These are phyloP conservation scores for Fusarium sp. DNA, from an alignment of 2,329 filamentous ascomycete species.

Conservation along the genomic window DNA sequence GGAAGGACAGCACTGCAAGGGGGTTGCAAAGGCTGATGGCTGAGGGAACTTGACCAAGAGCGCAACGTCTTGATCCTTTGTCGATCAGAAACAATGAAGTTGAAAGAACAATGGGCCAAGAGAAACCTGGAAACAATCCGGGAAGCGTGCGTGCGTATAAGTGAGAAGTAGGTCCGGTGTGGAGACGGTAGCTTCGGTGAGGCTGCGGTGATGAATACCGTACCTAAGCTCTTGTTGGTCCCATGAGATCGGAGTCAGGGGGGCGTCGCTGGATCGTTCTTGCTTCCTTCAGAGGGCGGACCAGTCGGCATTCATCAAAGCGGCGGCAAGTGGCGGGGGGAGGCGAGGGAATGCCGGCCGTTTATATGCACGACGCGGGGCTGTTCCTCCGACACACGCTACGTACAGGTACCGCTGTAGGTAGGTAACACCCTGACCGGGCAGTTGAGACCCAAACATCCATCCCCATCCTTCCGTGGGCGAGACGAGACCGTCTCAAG, in stretches of 20 bases:
- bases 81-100: background rate
- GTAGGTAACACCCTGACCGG: slow-evolving; percentile 6
- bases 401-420: slow-evolving; percentile 1
- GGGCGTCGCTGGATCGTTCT: slow-evolving; percentile 15
- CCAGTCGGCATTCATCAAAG: slow-evolving; percentile 38
- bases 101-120: background rate
- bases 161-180: background rate
- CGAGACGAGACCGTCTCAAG: slow-evolving; percentile 32
- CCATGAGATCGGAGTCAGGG: slow-evolving; percentile 6
- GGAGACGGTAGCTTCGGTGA: slow-evolving; percentile 11
- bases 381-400: slow-evolving; percentile 28
- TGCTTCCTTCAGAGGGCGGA: slow-evolving; percentile 13
- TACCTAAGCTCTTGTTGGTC: slow-evolving; percentile 5
- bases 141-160: background rate
- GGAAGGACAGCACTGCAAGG: background rate
- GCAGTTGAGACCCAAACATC: slow-evolving; percentile 22
- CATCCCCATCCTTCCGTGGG: background rate
- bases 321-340: slow-evolving; percentile 38
- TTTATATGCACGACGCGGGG: slow-evolving; percentile 61
- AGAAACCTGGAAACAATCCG: background rate
- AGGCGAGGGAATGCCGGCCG: slow-evolving; percentile 56
- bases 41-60: background rate
- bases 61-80: background rate
- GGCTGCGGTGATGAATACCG: slow-evolving; percentile 15
- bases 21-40: background rate